A percentile compares a stretch with the other conserved stretches of the same genome.
Conservation (phyloP, 306 rosid genomes). For the Casuarina glauca region DNA sequence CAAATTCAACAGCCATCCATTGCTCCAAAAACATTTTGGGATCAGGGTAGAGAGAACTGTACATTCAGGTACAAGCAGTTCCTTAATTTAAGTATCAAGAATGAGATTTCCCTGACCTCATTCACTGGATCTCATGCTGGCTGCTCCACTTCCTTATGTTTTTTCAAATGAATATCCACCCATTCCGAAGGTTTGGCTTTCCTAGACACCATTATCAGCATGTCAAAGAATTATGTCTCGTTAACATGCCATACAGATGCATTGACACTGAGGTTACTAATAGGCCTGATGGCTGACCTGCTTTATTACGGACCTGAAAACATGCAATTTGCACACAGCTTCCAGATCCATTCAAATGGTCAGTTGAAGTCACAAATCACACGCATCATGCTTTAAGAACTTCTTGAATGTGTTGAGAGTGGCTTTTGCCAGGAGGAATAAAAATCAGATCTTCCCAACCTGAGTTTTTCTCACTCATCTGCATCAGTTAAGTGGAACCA, state of each 20-base stretch:
- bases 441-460: conserved; percentile 98
- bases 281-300: conserved; percentile 43
- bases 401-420: conserved; percentile 79
- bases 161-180: conserved; percentile 21
- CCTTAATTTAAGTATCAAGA: conserved; percentile 21
- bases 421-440: conserved; percentile 93
- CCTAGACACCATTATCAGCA: conserved; percentile 30
- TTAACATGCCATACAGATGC: not conserved
- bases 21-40: conserved; percentile 2
- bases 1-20: not conserved
- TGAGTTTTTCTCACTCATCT: conserved; percentile 68
- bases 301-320: conserved; percentile 30
- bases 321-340: conserved; percentile 38
- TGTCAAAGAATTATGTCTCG: conserved; percentile 20
- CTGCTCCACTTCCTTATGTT: conserved; percentile 22
- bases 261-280: conserved; percentile 15
- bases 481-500: conserved; percentile 34
- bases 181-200: conserved; percentile 17
- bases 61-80: conserved; percentile 33
- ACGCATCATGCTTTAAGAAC: conserved; percentile 47
- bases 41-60: conserved; percentile 24
- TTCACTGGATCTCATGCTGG: conserved; percentile 27
- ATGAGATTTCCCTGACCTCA: conserved; percentile 30
- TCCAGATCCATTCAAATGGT: conserved; percentile 31
- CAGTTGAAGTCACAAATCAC: conserved; percentile 38